Evolutionary conservation across 768 basidiomycete species (phyloP).

Genomic region (Boletus patriciae): DNA sequence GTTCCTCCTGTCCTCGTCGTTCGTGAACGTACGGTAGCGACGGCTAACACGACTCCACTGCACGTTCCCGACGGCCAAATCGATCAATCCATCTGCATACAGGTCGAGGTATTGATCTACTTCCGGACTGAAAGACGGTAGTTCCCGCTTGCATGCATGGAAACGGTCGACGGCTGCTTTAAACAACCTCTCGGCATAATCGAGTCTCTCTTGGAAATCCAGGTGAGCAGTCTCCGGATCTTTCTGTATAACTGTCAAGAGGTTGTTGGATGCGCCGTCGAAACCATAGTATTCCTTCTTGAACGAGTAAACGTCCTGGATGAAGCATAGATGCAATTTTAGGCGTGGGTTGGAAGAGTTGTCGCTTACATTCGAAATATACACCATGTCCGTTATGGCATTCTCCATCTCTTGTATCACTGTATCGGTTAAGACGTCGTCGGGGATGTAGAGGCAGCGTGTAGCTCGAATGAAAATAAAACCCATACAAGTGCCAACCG

Average conservation of each 20-base stretch:
- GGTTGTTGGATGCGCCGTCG: constrained; percentile 8
- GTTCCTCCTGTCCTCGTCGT: constrained; percentile 11
- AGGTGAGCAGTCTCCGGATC: constrained; percentile 10
- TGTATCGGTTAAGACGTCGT: constrained; percentile 6
- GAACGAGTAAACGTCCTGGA: constrained; percentile 18
- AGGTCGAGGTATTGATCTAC: constrained; percentile 7
- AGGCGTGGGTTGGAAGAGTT: background rate
- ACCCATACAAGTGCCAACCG: background rate
- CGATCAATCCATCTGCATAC: constrained; percentile 11
- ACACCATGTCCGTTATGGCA: constrained; percentile 3
- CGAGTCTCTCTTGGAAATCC: constrained; percentile 12
- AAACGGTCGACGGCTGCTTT: constrained; percentile 13
- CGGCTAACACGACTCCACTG: constrained; percentile 14
- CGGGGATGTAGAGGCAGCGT: constrained; percentile 6
- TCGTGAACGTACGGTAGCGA: constrained; percentile 13
- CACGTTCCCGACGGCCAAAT: constrained; percentile 7
- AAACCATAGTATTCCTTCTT: constrained; percentile 16
- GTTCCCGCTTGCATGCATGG: background rate
- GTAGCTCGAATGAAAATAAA: background rate
- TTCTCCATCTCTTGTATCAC: constrained; percentile 14
- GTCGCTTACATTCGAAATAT: constrained; percentile 16
- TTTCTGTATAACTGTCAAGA: constrained; percentile 10
- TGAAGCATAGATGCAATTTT: background rate
- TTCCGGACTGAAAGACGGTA: constrained; percentile 11
- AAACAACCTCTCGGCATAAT: constrained; percentile 9